Percentiles rank a stretch among this genome's conserved stretches.
Evolutionary conservation across 2,329 filamentous ascomycete genomes (phyloP).

Genomic region (Clonostachys sp.): DNA sequence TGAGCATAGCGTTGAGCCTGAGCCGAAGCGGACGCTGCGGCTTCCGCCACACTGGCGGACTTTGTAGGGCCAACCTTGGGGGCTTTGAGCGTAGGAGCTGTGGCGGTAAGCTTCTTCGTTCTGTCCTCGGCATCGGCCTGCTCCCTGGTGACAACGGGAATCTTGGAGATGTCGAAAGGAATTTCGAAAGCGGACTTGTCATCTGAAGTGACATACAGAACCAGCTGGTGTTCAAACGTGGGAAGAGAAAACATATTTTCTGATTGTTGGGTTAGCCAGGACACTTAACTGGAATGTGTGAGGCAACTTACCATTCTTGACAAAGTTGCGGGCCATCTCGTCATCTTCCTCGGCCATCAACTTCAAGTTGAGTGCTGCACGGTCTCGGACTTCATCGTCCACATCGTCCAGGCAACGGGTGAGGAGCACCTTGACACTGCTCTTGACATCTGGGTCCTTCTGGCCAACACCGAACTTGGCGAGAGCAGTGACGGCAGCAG

Average conservation of each 20-base stretch:
- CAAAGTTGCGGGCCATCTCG: constrained; percentile 78
- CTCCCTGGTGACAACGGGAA: constrained; percentile 91
- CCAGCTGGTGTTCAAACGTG: constrained; percentile 93
- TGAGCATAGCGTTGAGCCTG: constrained; percentile 85
- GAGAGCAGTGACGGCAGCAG: constrained; percentile 89
- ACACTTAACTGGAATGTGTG: constrained; percentile 13
- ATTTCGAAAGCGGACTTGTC: constrained; percentile 79
- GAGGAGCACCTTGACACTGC: constrained; percentile 87
- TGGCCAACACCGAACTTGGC: constrained; percentile 97
- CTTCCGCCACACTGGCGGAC: constrained; percentile 65
- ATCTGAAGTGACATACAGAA: constrained; percentile 93
- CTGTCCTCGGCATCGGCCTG: constrained; percentile 95
- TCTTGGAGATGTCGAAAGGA: constrained; percentile 85
- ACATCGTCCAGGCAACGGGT: constrained; percentile 93
- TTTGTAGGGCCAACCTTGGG: constrained; percentile 78
- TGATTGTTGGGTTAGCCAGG: constrained; percentile 22
- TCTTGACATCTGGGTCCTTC: constrained; percentile 94
- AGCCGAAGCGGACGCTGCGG: constrained; percentile 70
- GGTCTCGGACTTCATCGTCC: constrained; percentile 95
- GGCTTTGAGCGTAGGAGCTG: constrained; percentile 89
- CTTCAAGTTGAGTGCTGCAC: constrained; percentile 85
- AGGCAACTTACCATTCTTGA: constrained; percentile 71
- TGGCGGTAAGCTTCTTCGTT: constrained; percentile 93
- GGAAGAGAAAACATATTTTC: constrained; percentile 94
- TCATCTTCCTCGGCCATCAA: constrained; percentile 92